Evolutionary conservation across 352 stramenopile genomes (phyloP).

Genomic region (Poterioochromonas sp.): DNA sequence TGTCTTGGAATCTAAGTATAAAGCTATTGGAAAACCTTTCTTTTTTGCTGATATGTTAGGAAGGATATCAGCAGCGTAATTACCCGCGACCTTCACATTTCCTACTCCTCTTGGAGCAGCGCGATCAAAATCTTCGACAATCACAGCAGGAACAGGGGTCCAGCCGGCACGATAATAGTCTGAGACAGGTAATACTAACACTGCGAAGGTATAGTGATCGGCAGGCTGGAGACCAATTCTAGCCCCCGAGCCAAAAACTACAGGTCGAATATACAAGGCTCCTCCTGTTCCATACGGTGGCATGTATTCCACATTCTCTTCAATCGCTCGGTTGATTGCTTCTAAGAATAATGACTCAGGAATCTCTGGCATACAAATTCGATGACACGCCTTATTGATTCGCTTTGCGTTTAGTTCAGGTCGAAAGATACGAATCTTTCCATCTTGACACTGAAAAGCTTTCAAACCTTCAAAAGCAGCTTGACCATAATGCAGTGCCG

Average conservation of each 20-base stretch:
- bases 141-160: constrained; percentile 59
- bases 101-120: constrained; percentile 68
- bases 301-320: constrained; percentile 73
- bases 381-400: constrained; percentile 56
- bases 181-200: constrained; percentile 67
- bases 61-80: constrained; percentile 76
- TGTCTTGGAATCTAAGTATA: constrained; percentile 73
- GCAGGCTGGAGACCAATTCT: constrained; percentile 68
- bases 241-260: constrained; percentile 65
- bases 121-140: constrained; percentile 71
- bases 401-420: constrained; percentile 67
- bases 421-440: constrained; percentile 58
- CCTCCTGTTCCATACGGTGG: constrained; percentile 65
- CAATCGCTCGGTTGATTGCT: constrained; percentile 58
- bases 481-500: constrained; percentile 69
- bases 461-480: constrained; percentile 73
- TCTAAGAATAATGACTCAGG: constrained; percentile 66
- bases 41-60: constrained; percentile 70
- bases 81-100: constrained; percentile 68
- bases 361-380: constrained; percentile 65
- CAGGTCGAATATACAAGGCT: constrained; percentile 67
- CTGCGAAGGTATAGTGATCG: constrained; percentile 72
- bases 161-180: constrained; percentile 75
- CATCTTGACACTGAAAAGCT: constrained; percentile 65
- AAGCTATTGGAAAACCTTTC: constrained; percentile 64